A percentile compares a stretch with the other conserved stretches of the same genome.
These are phyloP conservation scores for Silene conica DNA, from an alignment of 148 eudicot genomes.

Conservation along the genomic window DNA sequence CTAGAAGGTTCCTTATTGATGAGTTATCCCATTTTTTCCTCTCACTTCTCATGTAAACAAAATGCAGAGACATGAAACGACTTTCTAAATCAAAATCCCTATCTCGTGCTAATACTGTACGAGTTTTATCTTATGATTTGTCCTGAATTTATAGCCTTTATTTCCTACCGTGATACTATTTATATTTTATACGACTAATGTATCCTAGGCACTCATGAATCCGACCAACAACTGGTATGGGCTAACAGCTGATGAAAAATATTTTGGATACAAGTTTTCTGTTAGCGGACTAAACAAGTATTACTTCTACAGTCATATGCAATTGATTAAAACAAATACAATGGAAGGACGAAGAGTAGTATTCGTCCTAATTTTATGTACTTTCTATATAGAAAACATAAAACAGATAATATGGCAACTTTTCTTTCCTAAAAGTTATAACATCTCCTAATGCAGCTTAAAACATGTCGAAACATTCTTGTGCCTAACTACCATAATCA, in stretches of 20 bases:
- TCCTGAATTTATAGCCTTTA: background rate
- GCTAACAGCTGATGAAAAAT: no score
- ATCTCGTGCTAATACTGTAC: background rate
- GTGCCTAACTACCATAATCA: background rate
- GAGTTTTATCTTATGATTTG: background rate
- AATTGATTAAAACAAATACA: no score
- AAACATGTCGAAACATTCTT: background rate
- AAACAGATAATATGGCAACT: background rate
- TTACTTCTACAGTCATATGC: background rate
- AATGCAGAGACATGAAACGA: background rate
- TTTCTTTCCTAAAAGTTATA: conserved; percentile 1
- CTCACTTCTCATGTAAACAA: background rate
- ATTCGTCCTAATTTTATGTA: background rate
- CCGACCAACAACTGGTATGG: no score
- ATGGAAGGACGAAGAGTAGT: background rate
- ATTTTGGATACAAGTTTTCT: no score
- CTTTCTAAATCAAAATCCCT: background rate
- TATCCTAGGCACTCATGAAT: background rate
- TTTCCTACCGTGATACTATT: background rate
- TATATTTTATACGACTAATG: background rate
- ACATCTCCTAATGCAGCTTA: background rate
- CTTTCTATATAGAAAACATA: background rate
- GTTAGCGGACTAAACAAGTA: background rate
- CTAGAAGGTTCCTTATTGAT: no score
- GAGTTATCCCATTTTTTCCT: no score